phyloP scores from a whole-genome alignment of 495 filamentous ascomycete species.

The Friedmanniomyces endolithicus region DNA sequence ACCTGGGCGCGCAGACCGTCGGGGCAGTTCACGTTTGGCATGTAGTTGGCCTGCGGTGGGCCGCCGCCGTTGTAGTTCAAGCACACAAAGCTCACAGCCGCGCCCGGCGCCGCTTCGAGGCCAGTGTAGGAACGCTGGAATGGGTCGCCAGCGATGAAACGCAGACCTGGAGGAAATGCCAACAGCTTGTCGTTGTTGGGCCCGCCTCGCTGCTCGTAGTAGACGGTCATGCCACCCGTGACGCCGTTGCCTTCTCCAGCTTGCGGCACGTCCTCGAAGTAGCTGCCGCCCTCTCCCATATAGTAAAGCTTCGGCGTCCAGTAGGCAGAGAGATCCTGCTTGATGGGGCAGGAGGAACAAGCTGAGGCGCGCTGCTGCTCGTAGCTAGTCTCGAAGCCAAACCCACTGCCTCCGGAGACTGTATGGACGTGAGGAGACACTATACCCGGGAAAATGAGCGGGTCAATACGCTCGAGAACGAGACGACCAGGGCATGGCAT shows the following conservation, averaged over 20 bases:
- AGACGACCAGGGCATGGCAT: conserved; percentile 32
- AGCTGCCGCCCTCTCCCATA: conserved; percentile 40
- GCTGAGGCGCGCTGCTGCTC: conserved; percentile 42
- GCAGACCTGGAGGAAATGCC: conserved; percentile 58
- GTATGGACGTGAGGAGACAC: conserved; percentile 59
- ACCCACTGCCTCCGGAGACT: conserved; percentile 63
- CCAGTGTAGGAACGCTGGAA: conserved; percentile 35
- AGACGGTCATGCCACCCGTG: conserved; percentile 38
- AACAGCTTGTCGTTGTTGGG: conserved; percentile 45
- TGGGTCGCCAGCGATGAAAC: conserved; percentile 60
- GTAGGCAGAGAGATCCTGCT: conserved; percentile 61
- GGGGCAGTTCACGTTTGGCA: conserved; percentile 46
- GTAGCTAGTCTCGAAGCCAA: conserved; percentile 50
- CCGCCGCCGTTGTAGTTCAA: conserved; percentile 38
- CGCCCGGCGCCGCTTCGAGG: conserved; percentile 22
- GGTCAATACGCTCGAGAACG: conserved; percentile 54
- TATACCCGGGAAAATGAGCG: conserved; percentile 48
- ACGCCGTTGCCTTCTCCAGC: conserved; percentile 42
- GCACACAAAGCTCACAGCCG: conserved; percentile 46
- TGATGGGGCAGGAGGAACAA: conserved; percentile 55
- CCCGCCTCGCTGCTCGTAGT: conserved; percentile 59
- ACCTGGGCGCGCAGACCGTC: conserved; percentile 48
- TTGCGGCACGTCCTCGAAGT: conserved; percentile 52
- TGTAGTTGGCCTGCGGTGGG: conserved; percentile 15
- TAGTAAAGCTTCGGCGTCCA: conserved; percentile 65